Conservation (phyloP, 2,329 filamentous ascomycete species). For the Aspergillus texensis region DNA sequence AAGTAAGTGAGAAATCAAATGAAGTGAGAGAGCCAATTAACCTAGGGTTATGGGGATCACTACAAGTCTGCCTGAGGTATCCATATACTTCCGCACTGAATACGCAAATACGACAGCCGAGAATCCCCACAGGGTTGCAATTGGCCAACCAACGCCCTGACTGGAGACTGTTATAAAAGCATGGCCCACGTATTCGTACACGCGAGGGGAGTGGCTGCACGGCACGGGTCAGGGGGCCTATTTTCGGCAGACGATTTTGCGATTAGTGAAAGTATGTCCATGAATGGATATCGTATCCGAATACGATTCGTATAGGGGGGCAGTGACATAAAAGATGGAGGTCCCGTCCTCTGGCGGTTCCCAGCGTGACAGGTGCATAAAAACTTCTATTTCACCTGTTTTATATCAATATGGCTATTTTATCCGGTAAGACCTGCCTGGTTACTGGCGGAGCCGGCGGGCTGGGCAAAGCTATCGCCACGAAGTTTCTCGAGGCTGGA, state of each 20-base stretch:
- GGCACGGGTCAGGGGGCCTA: not conserved
- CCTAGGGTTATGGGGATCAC: no score
- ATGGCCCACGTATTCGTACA: not conserved
- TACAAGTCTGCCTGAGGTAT: not conserved
- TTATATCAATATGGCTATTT: not conserved
- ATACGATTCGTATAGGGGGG: not conserved
- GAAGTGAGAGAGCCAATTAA: no score
- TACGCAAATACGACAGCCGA: not conserved
- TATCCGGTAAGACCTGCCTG: constrained; percentile 30
- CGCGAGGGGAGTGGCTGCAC: not conserved
- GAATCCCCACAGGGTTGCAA: not conserved
- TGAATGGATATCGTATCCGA: not conserved
- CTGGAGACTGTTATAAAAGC: not conserved
- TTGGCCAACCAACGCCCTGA: not conserved
- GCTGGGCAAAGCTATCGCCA: constrained; percentile 42
- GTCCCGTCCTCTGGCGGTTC: not conserved
- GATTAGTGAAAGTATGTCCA: not conserved
- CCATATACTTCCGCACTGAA: not conserved
- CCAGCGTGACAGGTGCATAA: not conserved
- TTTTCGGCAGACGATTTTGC: not conserved
- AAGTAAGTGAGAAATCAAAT: no score
- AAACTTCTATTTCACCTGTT: not conserved
- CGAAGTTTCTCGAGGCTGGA: constrained; percentile 36
- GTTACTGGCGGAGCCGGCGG: constrained; percentile 43
- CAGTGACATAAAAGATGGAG: not conserved